phyloP scores from a whole-genome alignment of 768 basidiomycete genomes.

The Neoboletus brunneissimus region DNA sequence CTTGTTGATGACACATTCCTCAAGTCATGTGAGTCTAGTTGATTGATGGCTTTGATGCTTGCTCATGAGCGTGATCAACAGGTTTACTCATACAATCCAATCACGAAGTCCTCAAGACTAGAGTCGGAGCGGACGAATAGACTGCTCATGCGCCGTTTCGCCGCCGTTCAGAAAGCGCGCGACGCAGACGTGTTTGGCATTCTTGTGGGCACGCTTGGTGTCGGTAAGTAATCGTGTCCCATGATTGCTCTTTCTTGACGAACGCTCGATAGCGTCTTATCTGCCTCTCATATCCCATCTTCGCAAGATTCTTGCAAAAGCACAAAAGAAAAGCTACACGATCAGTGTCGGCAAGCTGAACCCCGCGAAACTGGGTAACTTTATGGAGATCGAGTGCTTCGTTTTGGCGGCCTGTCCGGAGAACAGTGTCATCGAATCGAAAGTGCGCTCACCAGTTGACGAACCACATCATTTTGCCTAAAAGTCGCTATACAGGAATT shows the following conservation, averaged over 20 bases:
- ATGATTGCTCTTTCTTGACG: background rate
- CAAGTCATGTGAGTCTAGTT: constrained; percentile 47
- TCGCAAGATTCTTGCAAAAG: constrained; percentile 60
- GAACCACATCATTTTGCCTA: background rate
- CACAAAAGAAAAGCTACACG: constrained; percentile 90
- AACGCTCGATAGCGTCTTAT: constrained; percentile 60
- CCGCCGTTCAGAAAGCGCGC: constrained; percentile 79
- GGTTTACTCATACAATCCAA: constrained; percentile 79
- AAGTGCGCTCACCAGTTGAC: constrained; percentile 37
- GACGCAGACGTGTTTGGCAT: constrained; percentile 95
- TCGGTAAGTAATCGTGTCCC: constrained; percentile 49
- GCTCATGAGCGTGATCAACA: constrained; percentile 28
- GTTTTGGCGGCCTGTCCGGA: constrained; percentile 94
- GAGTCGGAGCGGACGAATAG: constrained; percentile 74
- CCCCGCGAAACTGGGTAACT: constrained; percentile 93
- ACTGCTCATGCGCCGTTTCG: constrained; percentile 88
- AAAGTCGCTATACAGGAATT: constrained; percentile 63
- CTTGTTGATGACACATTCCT: constrained; percentile 77
- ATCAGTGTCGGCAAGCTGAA: constrained; percentile 94
- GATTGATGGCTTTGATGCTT: background rate
- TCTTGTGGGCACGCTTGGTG: constrained; percentile 89
- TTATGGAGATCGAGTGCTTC: constrained; percentile 94
- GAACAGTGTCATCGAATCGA: constrained; percentile 77
- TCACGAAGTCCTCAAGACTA: constrained; percentile 41
- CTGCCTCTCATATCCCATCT: constrained; percentile 81